Evolutionary conservation across 441 rosid genomes (phyloP).

Genomic region (Brassica hybrid): DNA sequence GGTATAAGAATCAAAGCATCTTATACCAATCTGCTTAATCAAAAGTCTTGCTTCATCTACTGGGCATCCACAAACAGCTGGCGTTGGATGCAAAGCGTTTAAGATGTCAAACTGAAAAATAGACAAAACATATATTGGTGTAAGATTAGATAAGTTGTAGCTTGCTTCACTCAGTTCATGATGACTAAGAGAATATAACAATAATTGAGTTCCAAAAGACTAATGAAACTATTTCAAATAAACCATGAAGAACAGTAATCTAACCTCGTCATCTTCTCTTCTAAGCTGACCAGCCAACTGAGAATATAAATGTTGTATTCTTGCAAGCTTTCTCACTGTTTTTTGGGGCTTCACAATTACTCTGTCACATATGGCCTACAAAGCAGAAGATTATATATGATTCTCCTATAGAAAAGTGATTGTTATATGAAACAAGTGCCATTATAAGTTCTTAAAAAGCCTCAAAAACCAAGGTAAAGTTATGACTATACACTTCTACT

Average conservation of each 20-base stretch:
- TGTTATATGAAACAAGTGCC: background rate
- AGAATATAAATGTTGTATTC: conserved; percentile 86
- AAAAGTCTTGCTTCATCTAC: conserved; percentile 78
- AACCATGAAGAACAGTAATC: background rate
- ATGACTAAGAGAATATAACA: too few relatives aligned
- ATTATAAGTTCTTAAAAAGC: background rate
- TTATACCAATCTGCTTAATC: conserved; percentile 75
- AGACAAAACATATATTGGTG: conserved; percentile 28
- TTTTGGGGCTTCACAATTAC: conserved; percentile 71
- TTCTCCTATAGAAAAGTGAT: background rate
- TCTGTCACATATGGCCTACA: conserved; percentile 68
- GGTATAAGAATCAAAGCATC: conserved; percentile 4
- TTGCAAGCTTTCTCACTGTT: conserved; percentile 72
- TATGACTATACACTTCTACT: too few relatives aligned
- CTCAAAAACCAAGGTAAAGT: too few relatives aligned
- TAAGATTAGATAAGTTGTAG: too few relatives aligned
- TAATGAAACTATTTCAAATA: too few relatives aligned
- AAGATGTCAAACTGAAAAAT: conserved; percentile 70
- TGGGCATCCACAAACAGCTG: conserved; percentile 94
- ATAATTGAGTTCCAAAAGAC: too few relatives aligned
- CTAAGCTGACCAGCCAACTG: conserved; percentile 68
- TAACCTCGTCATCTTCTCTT: conserved; percentile 88
- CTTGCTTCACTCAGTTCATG: too few relatives aligned
- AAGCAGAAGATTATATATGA: conserved; percentile 5
- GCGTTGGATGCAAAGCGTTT: conserved; percentile 85